Conservation (phyloP, 352 stramenopile genomes). For the Phytophthora vignae region DNA sequence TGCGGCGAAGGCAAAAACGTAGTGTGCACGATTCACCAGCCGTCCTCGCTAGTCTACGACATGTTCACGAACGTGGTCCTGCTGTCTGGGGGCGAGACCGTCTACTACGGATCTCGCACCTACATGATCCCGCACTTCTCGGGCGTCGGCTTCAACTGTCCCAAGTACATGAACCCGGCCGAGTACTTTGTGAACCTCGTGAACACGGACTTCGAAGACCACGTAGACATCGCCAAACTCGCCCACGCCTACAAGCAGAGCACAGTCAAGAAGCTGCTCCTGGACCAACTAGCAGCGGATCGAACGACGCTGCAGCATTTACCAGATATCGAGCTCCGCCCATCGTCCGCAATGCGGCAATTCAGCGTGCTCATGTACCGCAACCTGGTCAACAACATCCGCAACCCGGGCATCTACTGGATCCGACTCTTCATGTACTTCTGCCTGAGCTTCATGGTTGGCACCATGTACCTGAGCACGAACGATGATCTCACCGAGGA, state of each 20-base stretch:
- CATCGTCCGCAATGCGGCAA: neutral
- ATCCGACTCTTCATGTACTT: slow-evolving; percentile 78
- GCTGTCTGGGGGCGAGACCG: neutral
- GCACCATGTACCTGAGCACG: slow-evolving; percentile 73
- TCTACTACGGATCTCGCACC: neutral
- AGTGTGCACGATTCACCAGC: no score
- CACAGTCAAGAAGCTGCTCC: neutral
- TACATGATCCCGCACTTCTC: neutral
- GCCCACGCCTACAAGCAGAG: neutral
- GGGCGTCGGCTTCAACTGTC: neutral
- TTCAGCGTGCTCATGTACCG: slow-evolving; percentile 12
- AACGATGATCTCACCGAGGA: slow-evolving; percentile 53
- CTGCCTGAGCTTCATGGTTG: slow-evolving; percentile 72
- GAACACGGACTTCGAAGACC: neutral
- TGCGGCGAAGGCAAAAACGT: slow-evolving; percentile 13
- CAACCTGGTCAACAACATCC: slow-evolving; percentile 70
- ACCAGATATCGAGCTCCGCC: neutral
- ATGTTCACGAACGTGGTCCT: slow-evolving; percentile 11
- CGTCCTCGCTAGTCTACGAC: no score
- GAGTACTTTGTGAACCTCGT: neutral
- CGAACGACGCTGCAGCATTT: neutral
- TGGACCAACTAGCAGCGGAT: neutral
- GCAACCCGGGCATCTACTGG: slow-evolving; percentile 76
- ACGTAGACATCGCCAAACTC: neutral
- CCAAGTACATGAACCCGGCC: neutral